Percentiles rank a stretch among this genome's conserved stretches.
phyloP scores from a whole-genome alignment of 805 yeast genomes.

The Myxozyma nipponensis region DNA sequence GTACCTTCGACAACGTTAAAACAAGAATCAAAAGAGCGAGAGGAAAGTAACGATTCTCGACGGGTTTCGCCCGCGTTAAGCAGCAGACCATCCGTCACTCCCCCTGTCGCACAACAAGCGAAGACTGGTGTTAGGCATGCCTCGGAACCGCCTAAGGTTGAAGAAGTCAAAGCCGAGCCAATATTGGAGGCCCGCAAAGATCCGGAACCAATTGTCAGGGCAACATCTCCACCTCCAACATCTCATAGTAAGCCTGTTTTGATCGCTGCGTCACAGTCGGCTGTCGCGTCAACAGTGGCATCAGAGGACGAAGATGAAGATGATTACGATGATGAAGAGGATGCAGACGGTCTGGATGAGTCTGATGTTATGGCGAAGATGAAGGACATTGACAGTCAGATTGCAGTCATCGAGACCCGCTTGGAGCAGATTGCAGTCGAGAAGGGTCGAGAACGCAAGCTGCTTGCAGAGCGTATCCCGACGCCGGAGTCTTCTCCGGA shows the following conservation, averaged over 20 bases:
- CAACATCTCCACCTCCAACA: too few species aligned
- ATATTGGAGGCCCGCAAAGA: background rate
- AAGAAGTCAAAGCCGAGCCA: too few species aligned
- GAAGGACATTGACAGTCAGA: slow-evolving; percentile 10
- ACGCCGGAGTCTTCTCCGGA: slow-evolving; percentile 16
- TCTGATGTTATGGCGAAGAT: slow-evolving; percentile 20
- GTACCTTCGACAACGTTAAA: too few species aligned
- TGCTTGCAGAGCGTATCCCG: background rate
- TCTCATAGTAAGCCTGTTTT: background rate
- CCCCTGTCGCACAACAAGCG: too few species aligned
- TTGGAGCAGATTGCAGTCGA: slow-evolving; percentile 3
- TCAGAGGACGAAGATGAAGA: slow-evolving; percentile 20
- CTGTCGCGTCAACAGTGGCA: background rate
- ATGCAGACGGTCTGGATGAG: slow-evolving; percentile 26
- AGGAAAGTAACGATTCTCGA: too few species aligned
- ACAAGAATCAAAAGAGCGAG: too few species aligned
- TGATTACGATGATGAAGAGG: slow-evolving; percentile 26
- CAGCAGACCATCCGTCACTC: too few species aligned
- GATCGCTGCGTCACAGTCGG: background rate
- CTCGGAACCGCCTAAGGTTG: too few species aligned
- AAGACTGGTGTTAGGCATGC: too few species aligned
- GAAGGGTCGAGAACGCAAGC: slow-evolving; percentile 7
- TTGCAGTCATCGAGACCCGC: slow-evolving; percentile 7
- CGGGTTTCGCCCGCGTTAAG: too few species aligned
- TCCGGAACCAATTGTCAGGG: too few species aligned